Percentiles rank a stretch among this genome's conserved stretches.
These are phyloP conservation scores for Yamadazyma taylorii DNA, from an alignment of 1,139 yeast genomes.

Conservation along the genomic window DNA sequence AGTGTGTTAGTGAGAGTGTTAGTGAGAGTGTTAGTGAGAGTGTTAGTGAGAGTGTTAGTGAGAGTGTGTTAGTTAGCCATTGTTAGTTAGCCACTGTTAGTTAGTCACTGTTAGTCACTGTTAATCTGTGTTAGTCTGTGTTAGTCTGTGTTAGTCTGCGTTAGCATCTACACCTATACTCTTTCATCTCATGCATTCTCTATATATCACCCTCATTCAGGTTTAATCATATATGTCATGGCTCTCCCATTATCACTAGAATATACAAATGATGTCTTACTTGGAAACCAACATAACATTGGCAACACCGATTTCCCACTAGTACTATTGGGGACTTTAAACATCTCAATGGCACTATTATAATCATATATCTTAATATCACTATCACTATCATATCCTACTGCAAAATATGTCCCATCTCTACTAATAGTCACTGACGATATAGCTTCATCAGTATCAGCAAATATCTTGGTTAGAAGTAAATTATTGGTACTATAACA, in stretches of 20 bases:
- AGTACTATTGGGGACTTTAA: conserved; percentile 37
- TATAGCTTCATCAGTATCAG: conserved; percentile 52
- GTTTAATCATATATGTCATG: conserved; percentile 23
- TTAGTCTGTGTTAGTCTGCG: not conserved
- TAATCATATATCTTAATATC: conserved; percentile 41
- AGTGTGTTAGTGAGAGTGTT: no score
- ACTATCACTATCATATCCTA: conserved; percentile 44
- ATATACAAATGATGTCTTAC: conserved; percentile 33
- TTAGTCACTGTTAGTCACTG: no score
- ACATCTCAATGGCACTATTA: conserved; percentile 28
- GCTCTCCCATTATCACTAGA: conserved; percentile 37
- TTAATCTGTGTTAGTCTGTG: not conserved
- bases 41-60: no score
- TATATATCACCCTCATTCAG: no score
- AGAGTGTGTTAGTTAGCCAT: no score
- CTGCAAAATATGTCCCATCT: conserved; percentile 47
- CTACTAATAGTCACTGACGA: conserved; percentile 41
- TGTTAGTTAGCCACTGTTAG: no score
- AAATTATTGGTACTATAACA: conserved; percentile 55
- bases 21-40: no score
- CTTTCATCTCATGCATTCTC: no score
- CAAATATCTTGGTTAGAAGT: conserved; percentile 43
- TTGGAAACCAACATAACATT: conserved; percentile 43
- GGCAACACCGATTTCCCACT: conserved; percentile 38
- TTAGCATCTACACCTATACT: no score